Conservation (phyloP, 371 early-diverging fungal genomes). For the Paraphysoderma sedebokerense region DNA sequence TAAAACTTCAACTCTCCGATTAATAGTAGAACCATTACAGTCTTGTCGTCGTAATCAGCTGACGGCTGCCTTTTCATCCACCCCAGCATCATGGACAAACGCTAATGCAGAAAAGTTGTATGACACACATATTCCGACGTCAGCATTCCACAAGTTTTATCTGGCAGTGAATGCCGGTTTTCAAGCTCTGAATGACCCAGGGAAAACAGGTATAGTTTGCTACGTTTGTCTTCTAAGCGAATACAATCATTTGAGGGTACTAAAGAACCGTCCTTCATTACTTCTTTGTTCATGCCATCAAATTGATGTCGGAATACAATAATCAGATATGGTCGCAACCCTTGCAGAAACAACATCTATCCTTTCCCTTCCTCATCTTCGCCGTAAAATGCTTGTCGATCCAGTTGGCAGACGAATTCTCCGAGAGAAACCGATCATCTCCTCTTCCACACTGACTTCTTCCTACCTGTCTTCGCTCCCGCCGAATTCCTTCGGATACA, state of each 20-base stretch:
- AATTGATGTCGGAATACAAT: not conserved
- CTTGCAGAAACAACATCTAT: slow-evolving; percentile 79
- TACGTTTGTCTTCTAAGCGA: not conserved
- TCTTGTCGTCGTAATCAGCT: too few species aligned
- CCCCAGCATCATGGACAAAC: too few species aligned
- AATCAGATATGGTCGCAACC: slow-evolving; percentile 72
- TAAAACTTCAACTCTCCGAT: too few species aligned
- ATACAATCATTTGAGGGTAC: not conserved
- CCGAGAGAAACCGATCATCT: slow-evolving; percentile 57
- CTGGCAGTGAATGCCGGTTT: slow-evolving; percentile 1
- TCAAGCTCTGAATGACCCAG: not conserved
- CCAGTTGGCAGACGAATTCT: slow-evolving; percentile 63
- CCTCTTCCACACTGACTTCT: slow-evolving; percentile 41
- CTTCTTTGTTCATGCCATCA: not conserved
- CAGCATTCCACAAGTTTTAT: not conserved
- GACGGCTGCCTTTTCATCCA: too few species aligned
- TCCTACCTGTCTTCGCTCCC: slow-evolving; percentile 38
- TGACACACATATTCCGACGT: not conserved
- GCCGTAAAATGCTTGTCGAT: slow-evolving; percentile 60
- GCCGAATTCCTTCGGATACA: slow-evolving; percentile 64
- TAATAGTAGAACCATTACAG: too few species aligned
- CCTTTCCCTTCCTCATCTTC: slow-evolving; percentile 38
- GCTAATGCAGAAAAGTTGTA: too few species aligned
- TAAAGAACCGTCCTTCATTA: not conserved
- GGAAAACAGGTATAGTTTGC: not conserved